Evolutionary conservation across 129 eudicot species (phyloP).

Genomic region (Silybum marianum): DNA sequence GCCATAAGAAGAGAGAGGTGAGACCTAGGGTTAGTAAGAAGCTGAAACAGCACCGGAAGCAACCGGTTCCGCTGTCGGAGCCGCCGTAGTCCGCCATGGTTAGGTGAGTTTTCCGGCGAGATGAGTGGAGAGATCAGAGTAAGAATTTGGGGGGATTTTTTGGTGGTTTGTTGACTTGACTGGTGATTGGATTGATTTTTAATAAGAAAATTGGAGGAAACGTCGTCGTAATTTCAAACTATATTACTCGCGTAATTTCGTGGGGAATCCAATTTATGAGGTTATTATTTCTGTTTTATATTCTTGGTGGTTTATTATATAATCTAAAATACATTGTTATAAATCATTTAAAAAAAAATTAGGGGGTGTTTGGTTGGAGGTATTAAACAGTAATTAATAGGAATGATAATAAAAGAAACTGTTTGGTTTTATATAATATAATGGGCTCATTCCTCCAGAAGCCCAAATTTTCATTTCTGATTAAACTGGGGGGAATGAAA

Average conservation of each 20-base stretch:
- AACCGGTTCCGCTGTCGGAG: conserved; percentile 27
- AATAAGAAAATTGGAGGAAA: neutral
- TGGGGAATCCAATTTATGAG: neutral
- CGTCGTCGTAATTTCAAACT: neutral
- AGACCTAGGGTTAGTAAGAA: conserved; percentile 57
- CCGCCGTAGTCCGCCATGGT: conserved; percentile 41
- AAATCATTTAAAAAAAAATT: no score
- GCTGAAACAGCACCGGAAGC: conserved; percentile 54
- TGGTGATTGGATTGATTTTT: neutral
- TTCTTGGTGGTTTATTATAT: no score
- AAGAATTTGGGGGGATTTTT: neutral
- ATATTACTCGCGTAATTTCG: neutral
- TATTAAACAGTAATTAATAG: no score
- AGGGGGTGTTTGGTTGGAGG: no score
- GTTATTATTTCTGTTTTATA: no score
- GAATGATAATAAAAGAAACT: no score
- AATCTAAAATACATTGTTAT: no score
- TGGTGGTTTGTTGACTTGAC: neutral
- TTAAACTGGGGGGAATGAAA: no score
- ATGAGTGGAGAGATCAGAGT: neutral
- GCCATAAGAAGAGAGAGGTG: conserved; percentile 68
- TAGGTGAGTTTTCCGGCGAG: conserved; percentile 17
- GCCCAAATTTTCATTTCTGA: no score
- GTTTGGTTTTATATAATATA: no score
- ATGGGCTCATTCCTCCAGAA: no score